Percentiles rank a stretch among this genome's conserved stretches.
Evolutionary conservation across 2,329 filamentous ascomycete species (phyloP).

Genomic region (Coniochaeta sp.): DNA sequence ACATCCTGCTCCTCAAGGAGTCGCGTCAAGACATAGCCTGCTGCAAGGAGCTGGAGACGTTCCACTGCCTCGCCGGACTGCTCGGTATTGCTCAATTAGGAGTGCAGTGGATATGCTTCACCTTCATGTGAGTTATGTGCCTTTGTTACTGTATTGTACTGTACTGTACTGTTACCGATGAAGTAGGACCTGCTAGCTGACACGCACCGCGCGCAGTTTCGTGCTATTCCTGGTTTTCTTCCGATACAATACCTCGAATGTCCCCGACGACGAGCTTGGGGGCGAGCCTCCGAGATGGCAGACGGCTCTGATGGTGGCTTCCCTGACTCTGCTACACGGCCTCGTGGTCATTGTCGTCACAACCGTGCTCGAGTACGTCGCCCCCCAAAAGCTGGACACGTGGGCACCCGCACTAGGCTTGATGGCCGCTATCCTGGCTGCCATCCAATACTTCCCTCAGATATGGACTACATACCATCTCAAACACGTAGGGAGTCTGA

Average conservation of each 20-base stretch:
- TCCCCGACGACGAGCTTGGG: slow-evolving; percentile 37
- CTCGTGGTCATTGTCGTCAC: slow-evolving; percentile 63
- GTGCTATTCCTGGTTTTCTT: slow-evolving; percentile 95
- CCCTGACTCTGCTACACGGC: slow-evolving; percentile 66
- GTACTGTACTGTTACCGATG: no score
- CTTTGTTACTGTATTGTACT: no score
- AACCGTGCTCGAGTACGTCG: slow-evolving; percentile 55
- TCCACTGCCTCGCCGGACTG: slow-evolving; percentile 78
- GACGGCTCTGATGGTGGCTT: slow-evolving; percentile 69
- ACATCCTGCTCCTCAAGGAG: slow-evolving; percentile 81
- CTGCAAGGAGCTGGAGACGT: slow-evolving; percentile 71
- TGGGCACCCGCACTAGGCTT: slow-evolving; percentile 87
- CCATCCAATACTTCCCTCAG: slow-evolving; percentile 89
- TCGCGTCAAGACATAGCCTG: slow-evolving; percentile 79
- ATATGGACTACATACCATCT: slow-evolving; percentile 85
- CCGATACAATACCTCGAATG: slow-evolving; percentile 51
- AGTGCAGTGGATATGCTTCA: slow-evolving; percentile 87
- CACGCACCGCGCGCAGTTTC: slow-evolving; percentile 50
- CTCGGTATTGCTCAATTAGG: slow-evolving; percentile 88
- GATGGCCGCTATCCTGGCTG: slow-evolving; percentile 68
- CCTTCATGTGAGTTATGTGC: slow-evolving; percentile 63
- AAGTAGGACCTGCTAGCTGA: slow-evolving; percentile 11
- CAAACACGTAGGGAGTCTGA: slow-evolving; percentile 82
- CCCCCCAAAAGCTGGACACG: slow-evolving; percentile 55
- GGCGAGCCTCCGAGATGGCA: slow-evolving; percentile 59